Evolutionary conservation across 441 rosid genomes (phyloP).

Genomic region (Raphanus hybrid): DNA sequence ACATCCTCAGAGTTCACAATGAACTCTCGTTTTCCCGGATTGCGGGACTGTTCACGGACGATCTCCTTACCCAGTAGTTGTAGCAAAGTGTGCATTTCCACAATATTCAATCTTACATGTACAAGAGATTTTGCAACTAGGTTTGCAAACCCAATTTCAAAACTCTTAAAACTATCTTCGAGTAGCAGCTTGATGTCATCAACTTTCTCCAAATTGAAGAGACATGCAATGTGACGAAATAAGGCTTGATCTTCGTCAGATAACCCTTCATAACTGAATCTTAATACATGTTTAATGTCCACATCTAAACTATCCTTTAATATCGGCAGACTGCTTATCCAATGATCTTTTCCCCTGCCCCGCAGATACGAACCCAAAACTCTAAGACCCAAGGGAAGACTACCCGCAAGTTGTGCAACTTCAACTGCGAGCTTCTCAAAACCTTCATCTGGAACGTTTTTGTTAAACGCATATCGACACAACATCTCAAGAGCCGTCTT

Average conservation of each 20-base stretch:
- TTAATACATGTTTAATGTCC: neutral
- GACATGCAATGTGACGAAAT: slow-evolving; percentile 7
- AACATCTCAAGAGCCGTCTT: neutral
- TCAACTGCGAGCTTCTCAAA: neutral
- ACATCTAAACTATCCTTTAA: neutral
- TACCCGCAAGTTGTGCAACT: neutral
- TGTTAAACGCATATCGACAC: neutral
- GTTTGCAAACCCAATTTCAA: neutral
- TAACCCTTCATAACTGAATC: neutral
- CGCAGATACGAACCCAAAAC: neutral
- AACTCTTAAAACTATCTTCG: neutral
- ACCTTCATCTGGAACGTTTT: neutral
- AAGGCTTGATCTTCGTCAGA: neutral
- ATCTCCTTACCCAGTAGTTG: neutral
- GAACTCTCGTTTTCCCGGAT: neutral
- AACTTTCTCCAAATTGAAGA: neutral
- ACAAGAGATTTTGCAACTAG: neutral
- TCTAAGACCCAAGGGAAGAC: neutral
- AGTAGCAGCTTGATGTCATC: neutral
- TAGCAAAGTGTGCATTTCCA: slow-evolving; percentile 1
- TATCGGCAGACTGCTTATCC: neutral
- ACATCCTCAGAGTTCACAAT: neutral
- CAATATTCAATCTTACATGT: neutral
- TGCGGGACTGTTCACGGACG: neutral
- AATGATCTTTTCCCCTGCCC: neutral